phyloP scores from a whole-genome alignment of 495 filamentous ascomycete genomes.

The Lophiotrema nucula region DNA sequence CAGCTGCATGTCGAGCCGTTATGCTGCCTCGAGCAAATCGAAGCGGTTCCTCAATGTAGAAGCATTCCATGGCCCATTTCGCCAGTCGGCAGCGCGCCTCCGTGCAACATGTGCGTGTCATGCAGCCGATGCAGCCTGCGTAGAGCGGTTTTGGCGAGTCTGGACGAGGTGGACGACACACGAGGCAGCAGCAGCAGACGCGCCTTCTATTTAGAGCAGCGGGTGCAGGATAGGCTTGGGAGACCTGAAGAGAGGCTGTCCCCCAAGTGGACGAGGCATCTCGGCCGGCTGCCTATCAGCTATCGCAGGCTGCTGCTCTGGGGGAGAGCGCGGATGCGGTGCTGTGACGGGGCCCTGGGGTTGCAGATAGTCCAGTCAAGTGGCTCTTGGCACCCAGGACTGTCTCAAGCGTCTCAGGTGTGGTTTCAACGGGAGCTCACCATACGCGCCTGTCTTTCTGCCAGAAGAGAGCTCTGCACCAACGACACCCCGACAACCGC shows the following conservation, averaged over 20 bases:
- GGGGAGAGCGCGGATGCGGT: constrained; percentile 2
- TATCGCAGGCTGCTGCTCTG: not conserved
- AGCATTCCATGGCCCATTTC: too few species aligned
- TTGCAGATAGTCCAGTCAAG: too few species aligned
- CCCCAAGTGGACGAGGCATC: not conserved
- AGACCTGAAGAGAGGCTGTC: not conserved
- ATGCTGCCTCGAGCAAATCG: too few species aligned
- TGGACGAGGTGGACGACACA: not conserved
- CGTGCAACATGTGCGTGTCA: constrained; percentile 1
- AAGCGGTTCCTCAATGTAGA: too few species aligned
- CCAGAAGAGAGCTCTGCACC: constrained; percentile 11
- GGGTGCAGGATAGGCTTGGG: constrained; percentile 3
- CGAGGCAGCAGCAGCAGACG: not conserved
- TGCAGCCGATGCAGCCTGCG: constrained; percentile 7
- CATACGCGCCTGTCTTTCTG: constrained; percentile 23
- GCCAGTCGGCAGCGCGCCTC: too few species aligned
- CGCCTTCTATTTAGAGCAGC: not conserved
- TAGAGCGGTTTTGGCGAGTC: not conserved
- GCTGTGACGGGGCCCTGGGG: not conserved
- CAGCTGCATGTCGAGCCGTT: too few species aligned
- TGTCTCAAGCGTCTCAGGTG: not conserved
- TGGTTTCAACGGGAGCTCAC: constrained; percentile 16
- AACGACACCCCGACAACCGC: not conserved
- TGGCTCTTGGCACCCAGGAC: not conserved
- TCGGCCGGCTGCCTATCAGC: constrained; percentile 14